Conservation (phyloP, 371 early-diverging fungal species). For the Zancudomyces culisetae region DNA sequence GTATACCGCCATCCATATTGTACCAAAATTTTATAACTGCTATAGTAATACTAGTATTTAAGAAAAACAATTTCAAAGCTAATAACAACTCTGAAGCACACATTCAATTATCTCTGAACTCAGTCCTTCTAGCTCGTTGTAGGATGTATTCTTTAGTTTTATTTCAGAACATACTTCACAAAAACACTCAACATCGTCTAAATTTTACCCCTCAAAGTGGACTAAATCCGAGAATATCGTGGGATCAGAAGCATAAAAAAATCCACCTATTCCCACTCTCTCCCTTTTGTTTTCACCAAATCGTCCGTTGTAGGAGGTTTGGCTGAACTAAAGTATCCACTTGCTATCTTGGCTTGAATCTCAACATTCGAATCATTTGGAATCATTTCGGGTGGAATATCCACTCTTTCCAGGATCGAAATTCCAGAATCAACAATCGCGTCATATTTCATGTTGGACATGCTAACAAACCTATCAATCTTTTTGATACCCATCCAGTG, state of each 20-base stretch:
- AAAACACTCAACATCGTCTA: too few species aligned
- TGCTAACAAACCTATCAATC: conserved; percentile 86
- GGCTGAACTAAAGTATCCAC: conserved; percentile 76
- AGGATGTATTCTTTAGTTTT: too few species aligned
- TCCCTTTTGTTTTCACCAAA: conserved; percentile 49
- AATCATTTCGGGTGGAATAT: conserved; percentile 76
- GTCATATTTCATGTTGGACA: conserved; percentile 90
- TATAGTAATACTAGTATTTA: too few species aligned
- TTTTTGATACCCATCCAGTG: conserved; percentile 92
- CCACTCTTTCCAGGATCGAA: conserved; percentile 69
- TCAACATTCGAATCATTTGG: conserved; percentile 85
- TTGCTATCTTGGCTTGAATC: conserved; percentile 90
- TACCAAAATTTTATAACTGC: too few species aligned
- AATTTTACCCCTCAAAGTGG: too few species aligned
- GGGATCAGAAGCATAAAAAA: background rate
- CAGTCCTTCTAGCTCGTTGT: too few species aligned
- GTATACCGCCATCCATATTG: too few species aligned
- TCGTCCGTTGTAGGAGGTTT: conserved; percentile 33
- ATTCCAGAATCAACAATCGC: conserved; percentile 82
- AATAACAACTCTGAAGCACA: too few species aligned
- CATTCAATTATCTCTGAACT: too few species aligned
- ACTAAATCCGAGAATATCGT: too few species aligned
- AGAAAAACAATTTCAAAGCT: too few species aligned
- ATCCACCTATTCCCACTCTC: conserved; percentile 49
- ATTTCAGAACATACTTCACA: too few species aligned